Evolutionary conservation across 2,329 filamentous ascomycete genomes (phyloP), one percentile per base, ranked within the genome.

Genomic region (Penicillium sp.): DNA sequence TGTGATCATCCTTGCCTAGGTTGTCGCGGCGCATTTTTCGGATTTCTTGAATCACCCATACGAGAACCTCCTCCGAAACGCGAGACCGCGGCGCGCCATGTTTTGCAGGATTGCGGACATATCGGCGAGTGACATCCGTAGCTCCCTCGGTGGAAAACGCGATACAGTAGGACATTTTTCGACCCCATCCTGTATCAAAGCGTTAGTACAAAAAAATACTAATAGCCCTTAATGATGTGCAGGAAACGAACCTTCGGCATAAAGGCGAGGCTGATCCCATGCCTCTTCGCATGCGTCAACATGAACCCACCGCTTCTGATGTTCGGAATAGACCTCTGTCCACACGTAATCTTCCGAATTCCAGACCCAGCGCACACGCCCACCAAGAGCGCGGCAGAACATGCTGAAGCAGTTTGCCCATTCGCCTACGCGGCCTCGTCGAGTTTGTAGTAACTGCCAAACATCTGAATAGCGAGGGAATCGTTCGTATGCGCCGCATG

Each of bases 321-420:
- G 93, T 66, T 95, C 91, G 2, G 93, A 97, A 80, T 97, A 99
- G 15, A 98, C 90, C 72, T 98, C 95, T 1, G 93, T 97, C 95
- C 95, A 99, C 29, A 97, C 92, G 73, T 97, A 92, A 76, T 98
- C 95, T 78, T 98, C 95, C 31, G 91, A 90, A 70, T 98, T 98
- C 95, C 95, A 99, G 11, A 99, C 91, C 95, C 95, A 99, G 72
- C 95, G 88, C 26, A 97, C 93, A 64, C 94, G 87, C 63, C 91
- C 91, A 54, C 94, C 94, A 15, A 98, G 88, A 5, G 95, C 95
- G 63, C 94, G 88, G 82, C 94, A 98, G 56, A 99, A 85, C 95
- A 98, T 98, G 80, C 90, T 94, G 81, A 99, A 99, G 84, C 93
- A 97, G 80, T 97, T 98, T 68, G 92, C 93, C 93, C 95, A 98